Evolutionary conservation across 257 asterid genomes (phyloP).

Genomic region (Capsicum pubescens): DNA sequence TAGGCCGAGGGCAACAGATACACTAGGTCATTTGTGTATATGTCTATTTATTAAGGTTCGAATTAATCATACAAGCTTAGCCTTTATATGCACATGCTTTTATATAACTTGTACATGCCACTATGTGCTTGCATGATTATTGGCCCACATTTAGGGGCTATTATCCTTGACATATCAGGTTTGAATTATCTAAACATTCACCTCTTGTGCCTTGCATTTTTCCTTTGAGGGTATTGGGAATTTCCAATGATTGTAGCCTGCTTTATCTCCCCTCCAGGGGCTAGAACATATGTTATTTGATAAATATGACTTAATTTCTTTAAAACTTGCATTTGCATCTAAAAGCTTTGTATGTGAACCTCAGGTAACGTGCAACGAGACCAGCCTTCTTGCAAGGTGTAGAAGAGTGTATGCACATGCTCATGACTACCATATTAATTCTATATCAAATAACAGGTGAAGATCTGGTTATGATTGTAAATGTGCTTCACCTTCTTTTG

Average conservation of each 20-base stretch:
- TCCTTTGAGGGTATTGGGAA: not conserved
- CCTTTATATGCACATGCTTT: not conserved
- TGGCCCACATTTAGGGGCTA: not conserved
- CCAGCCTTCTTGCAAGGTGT: constrained; percentile 89
- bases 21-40: constrained; percentile 14
- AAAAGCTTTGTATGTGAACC: constrained; percentile 1
- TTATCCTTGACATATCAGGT: constrained; percentile 1
- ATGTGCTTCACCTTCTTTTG: not conserved
- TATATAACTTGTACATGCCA: not conserved
- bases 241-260: constrained; percentile 5
- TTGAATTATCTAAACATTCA: constrained; percentile 22
- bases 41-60: not conserved
- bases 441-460: constrained; percentile 97
- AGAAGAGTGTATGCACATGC: constrained; percentile 99
- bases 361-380: constrained; percentile 82
- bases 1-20: not conserved
- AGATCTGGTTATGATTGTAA: constrained; percentile 14
- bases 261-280: not conserved
- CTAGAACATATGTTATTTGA: not conserved
- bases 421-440: constrained; percentile 97
- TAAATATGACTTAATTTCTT: constrained; percentile 10
- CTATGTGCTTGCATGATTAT: not conserved
- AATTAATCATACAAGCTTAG: not conserved
- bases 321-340: not conserved
- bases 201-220: not conserved